These are phyloP conservation scores for Rauvolfia tetraphylla DNA, from an alignment of 257 asterid genomes.

Conservation along the genomic window DNA sequence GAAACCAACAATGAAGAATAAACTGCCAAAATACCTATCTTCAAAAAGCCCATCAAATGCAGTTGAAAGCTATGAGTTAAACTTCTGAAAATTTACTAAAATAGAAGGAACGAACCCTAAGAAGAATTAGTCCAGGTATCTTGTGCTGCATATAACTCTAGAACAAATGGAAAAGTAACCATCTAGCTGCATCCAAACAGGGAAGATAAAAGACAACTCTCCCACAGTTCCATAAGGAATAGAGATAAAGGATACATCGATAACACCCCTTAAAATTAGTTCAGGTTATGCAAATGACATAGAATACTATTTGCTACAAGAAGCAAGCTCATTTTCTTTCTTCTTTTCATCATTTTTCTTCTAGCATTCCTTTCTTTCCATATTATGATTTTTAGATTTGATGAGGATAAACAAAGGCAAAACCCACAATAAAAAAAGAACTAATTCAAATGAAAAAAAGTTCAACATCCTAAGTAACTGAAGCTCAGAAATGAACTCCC, in stretches of 20 bases:
- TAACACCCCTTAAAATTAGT: background rate
- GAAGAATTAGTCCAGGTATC: too few relatives aligned
- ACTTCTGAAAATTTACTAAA: background rate
- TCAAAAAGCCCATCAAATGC: background rate
- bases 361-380: background rate
- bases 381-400: too few relatives aligned
- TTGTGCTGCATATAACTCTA: background rate
- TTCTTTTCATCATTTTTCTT: background rate
- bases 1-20: conserved; percentile 5
- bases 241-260: background rate
- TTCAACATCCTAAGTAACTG: background rate
- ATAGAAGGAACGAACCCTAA: background rate
- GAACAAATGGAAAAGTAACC: background rate
- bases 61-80: conserved; percentile 2
- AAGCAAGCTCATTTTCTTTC: background rate
- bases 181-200: background rate
- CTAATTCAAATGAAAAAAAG: background rate
- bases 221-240: background rate
- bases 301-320: background rate
- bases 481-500: background rate
- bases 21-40: conserved; percentile 6
- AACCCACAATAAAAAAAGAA: background rate
- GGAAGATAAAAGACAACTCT: background rate
- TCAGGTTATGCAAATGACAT: background rate
- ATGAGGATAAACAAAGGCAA: too few relatives aligned